Base-by-base conservation (phyloP, 257 asterid species). In the Verbena officinalis region DNA sequence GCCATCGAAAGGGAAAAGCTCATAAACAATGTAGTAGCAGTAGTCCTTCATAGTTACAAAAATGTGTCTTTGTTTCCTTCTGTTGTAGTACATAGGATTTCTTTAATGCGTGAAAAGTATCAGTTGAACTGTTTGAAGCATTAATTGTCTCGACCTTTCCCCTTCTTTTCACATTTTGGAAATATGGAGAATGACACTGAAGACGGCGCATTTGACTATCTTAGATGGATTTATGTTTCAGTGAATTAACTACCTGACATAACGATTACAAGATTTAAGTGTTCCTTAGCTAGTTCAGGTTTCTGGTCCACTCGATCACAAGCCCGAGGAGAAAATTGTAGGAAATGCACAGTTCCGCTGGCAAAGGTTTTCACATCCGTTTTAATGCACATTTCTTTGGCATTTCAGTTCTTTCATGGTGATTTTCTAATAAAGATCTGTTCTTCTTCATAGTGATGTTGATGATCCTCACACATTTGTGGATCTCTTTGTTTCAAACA, bases 331-430 rank as follows among this genome's bases (percentile, higher is more conserved):
- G 61, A 80, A 78, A 38, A 77, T 86, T 64, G 83, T 77, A 24
- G 97, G 96, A 74, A 91, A 84, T 64, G 96, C 97, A 14, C 93
- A 86, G 71, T 91, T 88, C 63, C 95, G 96, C 57, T 91, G 96
- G 97, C 97, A 91, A 75, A 91, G 97, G 97, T 91, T 72, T 65
- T 44, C 15, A 45, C n/a, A 68, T 44, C 52, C 21, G 24, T 64
- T 56, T 31, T 9, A 54, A 59, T 57, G 24, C 36, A n/a, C 40
- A 34, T 55, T 34, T 50, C 20, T 8, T 19, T n/a, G 44, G 60
- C 53, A 43, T 43, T 56, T 45, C 57, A 42, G 19, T 79, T 72
- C 6, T 45, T 52, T 62, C 62, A 30, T 22, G 51, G 33, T 53
- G 57, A 45, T 46, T 12, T 38, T 65, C 57, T 21, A 73, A 42